These are phyloP conservation scores for Kingdonia uniflora DNA, from an alignment of 164 flowering plant species.

Conservation along the genomic window DNA sequence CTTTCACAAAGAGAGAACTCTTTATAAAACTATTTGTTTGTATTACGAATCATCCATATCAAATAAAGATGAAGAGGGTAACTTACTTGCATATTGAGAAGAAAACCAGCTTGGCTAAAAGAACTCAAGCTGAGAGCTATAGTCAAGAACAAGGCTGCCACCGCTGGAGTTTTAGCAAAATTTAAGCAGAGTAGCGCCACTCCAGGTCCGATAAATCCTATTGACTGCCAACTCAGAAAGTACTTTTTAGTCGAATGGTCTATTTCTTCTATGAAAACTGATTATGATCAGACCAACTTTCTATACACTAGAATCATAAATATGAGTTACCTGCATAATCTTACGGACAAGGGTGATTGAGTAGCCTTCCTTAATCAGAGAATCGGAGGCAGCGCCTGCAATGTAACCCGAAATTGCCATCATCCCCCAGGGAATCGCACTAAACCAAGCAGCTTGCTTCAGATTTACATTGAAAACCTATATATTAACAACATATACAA, in stretches of 20 bases:
- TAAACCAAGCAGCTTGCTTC: constrained; percentile 98
- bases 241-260: neutral
- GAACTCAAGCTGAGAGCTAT: constrained; percentile 80
- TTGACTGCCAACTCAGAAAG: constrained; percentile 39
- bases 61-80: neutral
- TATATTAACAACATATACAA: neutral
- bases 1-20: too few species aligned
- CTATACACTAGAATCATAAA: too few species aligned
- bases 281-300: too few species aligned
- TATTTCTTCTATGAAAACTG: too few species aligned
- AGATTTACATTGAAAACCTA: constrained; percentile 82
- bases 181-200: constrained; percentile 68
- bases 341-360: constrained; percentile 67
- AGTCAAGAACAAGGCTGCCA: constrained; percentile 57
- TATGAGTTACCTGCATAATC: constrained; percentile 73
- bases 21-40: too few species aligned
- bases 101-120: constrained; percentile 95
- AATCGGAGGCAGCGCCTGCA: constrained; percentile 71
- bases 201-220: constrained; percentile 94
- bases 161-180: constrained; percentile 54
- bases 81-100: constrained; percentile 87
- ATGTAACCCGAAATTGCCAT: constrained; percentile 86
- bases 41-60: too few species aligned
- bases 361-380: constrained; percentile 50
- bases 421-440: constrained; percentile 95